Percentiles rank a stretch among this genome's conserved stretches.
These are phyloP conservation scores for Oryza rufipogon DNA, from an alignment of 176 grass and related monocot species.

Conservation along the genomic window DNA sequence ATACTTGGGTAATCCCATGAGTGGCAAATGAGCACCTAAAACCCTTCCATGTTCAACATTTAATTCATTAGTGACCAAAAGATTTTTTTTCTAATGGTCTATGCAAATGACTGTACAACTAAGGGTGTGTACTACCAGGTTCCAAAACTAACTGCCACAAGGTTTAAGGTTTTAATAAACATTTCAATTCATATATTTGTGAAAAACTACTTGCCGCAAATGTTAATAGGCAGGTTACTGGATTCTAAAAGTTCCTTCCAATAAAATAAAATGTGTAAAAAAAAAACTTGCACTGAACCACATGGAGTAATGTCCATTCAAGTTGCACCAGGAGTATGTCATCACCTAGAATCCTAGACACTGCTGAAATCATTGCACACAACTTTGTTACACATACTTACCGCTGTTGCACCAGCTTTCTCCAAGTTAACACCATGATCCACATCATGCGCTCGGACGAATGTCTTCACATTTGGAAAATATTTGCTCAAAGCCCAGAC, in stretches of 20 bases:
- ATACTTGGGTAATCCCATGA: background rate
- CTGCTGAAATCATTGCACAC: background rate
- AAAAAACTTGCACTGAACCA: background rate
- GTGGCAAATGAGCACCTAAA: background rate
- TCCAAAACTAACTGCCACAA: background rate
- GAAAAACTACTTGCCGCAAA: background rate
- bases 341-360: background rate
- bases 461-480: constrained; percentile 95
- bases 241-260: background rate
- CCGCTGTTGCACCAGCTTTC: constrained; percentile 93
- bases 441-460: constrained; percentile 97
- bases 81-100: background rate
- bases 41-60: background rate
- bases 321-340: constrained; percentile 10
- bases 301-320: background rate
- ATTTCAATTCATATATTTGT: constrained; percentile 14
- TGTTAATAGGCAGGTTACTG: constrained; percentile 27
- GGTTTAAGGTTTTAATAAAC: background rate
- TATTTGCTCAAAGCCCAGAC: constrained; percentile 99
- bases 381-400: constrained; percentile 54
- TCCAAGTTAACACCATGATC: constrained; percentile 99
- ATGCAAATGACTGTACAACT: background rate
- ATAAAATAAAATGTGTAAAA: constrained; percentile 17
- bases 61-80: background rate
- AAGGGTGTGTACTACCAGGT: background rate